These are phyloP conservation scores for Monosporascus sp. DNA, from an alignment of 2,329 filamentous ascomycete genomes.

Conservation along the genomic window DNA sequence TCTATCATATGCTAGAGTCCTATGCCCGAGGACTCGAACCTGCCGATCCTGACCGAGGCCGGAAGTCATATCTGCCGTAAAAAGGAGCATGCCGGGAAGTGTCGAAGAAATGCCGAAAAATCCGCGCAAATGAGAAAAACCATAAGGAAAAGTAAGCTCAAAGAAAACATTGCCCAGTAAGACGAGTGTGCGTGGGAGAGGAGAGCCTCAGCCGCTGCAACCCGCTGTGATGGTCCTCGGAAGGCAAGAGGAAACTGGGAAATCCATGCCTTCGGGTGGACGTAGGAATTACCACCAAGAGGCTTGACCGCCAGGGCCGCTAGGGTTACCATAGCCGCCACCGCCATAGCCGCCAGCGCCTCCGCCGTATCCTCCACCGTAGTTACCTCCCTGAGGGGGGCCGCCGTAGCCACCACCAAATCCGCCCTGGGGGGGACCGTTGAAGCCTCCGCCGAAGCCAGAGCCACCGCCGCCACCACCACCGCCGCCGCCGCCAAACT, in stretches of 20 bases:
- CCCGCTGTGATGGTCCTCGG: conserved; percentile 1
- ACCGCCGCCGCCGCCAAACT: conserved; percentile 54
- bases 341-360: conserved; percentile 36
- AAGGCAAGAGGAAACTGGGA: conserved; percentile 9
- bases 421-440: conserved; percentile 31
- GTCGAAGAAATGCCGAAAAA: conserved; percentile 19
- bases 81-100: conserved; percentile 23
- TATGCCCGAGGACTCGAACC: conserved; percentile 26
- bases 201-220: not conserved
- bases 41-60: conserved; percentile 26
- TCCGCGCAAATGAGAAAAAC: conserved; percentile 12
- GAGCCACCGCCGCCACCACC: conserved; percentile 35
- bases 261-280: conserved; percentile 12
- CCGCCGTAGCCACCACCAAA: conserved; percentile 38
- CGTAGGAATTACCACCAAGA: conserved; percentile 57
- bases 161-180: conserved; percentile 7
- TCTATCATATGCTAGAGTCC: conserved; percentile 31
- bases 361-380: conserved; percentile 30
- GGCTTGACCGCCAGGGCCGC: conserved; percentile 56
- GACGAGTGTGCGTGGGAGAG: not conserved
- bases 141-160: conserved; percentile 8
- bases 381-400: conserved; percentile 34
- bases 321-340: conserved; percentile 65
- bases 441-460: conserved; percentile 32
- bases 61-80: conserved; percentile 27